phyloP scores from a whole-genome alignment of 305 asterid genomes.

The Caryopteris hybrid region DNA sequence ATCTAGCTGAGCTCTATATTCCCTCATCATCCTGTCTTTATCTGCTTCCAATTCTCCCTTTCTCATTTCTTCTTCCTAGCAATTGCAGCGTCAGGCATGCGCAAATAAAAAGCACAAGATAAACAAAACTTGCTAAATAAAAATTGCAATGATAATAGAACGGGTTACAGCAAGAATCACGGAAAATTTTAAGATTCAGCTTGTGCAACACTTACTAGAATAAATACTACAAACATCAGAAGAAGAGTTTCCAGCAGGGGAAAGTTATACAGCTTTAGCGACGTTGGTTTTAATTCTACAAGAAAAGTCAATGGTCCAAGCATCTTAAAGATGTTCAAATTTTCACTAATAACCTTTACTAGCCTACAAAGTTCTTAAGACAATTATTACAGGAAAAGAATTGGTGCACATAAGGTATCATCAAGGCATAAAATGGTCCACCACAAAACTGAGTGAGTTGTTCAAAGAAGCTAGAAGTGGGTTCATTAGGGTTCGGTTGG shows the following conservation, averaged over 20 bases:
- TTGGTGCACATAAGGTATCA: background rate
- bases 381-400: background rate
- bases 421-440: background rate
- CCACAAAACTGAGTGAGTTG: background rate
- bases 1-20: slow-evolving; percentile 91
- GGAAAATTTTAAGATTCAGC: background rate
- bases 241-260: background rate
- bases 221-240: background rate
- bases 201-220: background rate
- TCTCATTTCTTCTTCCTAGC: slow-evolving; percentile 91
- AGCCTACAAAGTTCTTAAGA: background rate
- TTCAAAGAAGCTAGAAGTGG: background rate
- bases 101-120: background rate
- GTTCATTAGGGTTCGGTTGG: too few relatives aligned
- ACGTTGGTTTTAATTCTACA: background rate
- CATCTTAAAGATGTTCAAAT: background rate
- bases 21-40: slow-evolving; percentile 90
- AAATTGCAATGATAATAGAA: background rate
- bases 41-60: slow-evolving; percentile 97
- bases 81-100: slow-evolving; percentile 29
- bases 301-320: background rate
- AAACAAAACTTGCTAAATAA: background rate
- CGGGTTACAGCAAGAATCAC: background rate
- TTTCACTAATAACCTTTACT: background rate
- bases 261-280: background rate